A percentile compares a stretch with the other conserved stretches of the same genome.
Evolutionary conservation across 441 rosid species (phyloP).

Genomic region (Flueggea neowawraea): DNA sequence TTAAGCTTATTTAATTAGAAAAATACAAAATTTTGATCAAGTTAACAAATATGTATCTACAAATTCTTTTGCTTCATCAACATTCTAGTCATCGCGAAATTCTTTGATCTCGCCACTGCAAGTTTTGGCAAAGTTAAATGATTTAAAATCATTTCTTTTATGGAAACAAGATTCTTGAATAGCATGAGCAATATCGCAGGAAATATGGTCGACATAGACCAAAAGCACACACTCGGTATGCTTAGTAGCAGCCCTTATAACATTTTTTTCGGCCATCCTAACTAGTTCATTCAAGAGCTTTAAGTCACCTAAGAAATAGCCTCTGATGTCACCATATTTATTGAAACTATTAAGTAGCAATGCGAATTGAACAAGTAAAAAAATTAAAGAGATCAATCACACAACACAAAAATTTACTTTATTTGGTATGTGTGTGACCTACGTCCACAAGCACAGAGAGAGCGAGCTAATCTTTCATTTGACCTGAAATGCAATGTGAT

Average conservation of each 20-base stretch:
- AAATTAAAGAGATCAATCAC: too few relatives aligned
- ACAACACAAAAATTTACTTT: too few relatives aligned
- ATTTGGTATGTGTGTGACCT: too few relatives aligned
- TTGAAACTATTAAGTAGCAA: constrained; percentile 31
- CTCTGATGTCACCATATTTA: constrained; percentile 51
- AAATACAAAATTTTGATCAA: too few relatives aligned
- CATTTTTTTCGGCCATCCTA: constrained; percentile 55
- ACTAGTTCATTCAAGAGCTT: constrained; percentile 55
- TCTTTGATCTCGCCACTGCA: constrained; percentile 9
- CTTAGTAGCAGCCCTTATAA: constrained; percentile 55
- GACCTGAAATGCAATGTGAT: too few relatives aligned
- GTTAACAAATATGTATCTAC: too few relatives aligned
- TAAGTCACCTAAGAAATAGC: constrained; percentile 69
- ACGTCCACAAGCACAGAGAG: too few relatives aligned
- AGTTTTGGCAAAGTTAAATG: background rate
- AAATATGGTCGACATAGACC: constrained; percentile 72
- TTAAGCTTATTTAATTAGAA: too few relatives aligned
- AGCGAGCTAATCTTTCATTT: too few relatives aligned
- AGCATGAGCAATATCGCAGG: constrained; percentile 60
- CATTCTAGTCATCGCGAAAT: background rate
- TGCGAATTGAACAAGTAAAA: too few relatives aligned
- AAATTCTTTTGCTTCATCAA: constrained; percentile 7
- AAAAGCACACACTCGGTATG: constrained; percentile 47
- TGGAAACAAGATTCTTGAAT: constrained; percentile 51
- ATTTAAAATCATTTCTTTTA: constrained; percentile 19